Percentiles rank a stretch among this genome's conserved stretches.
Evolutionary conservation across 2,329 filamentous ascomycete genomes (phyloP).

Genomic region (Aureobasidium sp.): DNA sequence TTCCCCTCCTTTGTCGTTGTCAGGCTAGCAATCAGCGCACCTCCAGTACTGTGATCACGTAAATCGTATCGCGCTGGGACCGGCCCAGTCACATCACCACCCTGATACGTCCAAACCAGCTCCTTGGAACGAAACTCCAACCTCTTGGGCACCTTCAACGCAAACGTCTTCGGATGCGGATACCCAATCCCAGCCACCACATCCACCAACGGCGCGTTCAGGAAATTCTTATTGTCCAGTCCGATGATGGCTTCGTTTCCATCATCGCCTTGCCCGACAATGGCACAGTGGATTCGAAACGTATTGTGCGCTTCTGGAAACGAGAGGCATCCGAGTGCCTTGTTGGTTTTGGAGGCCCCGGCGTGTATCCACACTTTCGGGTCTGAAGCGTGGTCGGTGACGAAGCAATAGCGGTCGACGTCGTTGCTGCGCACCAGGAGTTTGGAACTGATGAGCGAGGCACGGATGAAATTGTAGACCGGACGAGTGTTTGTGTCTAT

Average conservation of each 20-base stretch:
- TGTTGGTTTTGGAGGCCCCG: background rate
- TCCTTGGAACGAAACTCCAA: background rate
- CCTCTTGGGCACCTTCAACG: background rate
- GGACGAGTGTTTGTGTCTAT: background rate
- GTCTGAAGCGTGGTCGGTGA: background rate
- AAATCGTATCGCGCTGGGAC: background rate
- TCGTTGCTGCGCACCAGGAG: background rate
- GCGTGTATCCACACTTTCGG: conserved; percentile 11
- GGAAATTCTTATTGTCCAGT: background rate
- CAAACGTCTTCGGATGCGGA: conserved; percentile 1
- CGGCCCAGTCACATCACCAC: background rate
- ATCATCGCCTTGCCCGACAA: background rate
- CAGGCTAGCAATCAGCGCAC: background rate
- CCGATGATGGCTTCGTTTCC: background rate
- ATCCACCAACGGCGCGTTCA: background rate
- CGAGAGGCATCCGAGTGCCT: background rate
- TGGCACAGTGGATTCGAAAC: background rate
- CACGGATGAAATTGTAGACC: background rate
- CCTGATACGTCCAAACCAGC: background rate
- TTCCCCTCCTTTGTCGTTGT: conserved; percentile 25
- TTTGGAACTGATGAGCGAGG: background rate
- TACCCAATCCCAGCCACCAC: background rate
- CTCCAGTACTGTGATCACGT: background rate
- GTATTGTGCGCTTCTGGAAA: conserved; percentile 5
- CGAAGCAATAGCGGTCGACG: conserved; percentile 7